Evolutionary conservation across 805 yeast genomes (phyloP).

Genomic region (Metschnikowia matae): DNA sequence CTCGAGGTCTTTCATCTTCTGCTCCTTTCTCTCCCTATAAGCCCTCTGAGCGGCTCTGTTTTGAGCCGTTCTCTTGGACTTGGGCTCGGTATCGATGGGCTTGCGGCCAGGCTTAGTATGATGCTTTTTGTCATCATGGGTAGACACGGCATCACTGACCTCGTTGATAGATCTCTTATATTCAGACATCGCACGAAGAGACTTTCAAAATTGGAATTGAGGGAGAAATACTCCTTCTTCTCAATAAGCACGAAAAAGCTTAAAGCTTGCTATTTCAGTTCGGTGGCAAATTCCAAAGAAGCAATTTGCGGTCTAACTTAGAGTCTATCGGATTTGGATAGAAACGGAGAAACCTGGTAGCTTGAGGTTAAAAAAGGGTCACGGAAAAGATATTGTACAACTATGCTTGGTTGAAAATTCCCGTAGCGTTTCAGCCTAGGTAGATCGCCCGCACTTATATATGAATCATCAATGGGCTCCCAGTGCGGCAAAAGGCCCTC

Average conservation of each 20-base stretch:
- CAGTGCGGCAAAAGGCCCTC: neutral
- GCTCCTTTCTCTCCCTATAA: conserved; percentile 89
- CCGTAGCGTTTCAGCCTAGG: neutral
- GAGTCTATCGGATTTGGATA: neutral
- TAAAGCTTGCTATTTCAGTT: neutral
- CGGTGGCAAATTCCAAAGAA: neutral
- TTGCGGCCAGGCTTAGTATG: conserved; percentile 74
- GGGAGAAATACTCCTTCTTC: neutral
- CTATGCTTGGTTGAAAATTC: neutral
- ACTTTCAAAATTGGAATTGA: neutral
- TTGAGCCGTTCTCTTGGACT: conserved; percentile 89
- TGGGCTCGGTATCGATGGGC: conserved; percentile 74
- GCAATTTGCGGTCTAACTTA: neutral
- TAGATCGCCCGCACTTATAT: neutral
- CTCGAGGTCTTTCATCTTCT: conserved; percentile 79
- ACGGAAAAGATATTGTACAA: neutral
- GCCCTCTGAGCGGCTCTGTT: conserved; percentile 99
- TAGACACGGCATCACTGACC: conserved; percentile 13
- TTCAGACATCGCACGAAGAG: conserved; percentile 22
- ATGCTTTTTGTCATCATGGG: conserved; percentile 35
- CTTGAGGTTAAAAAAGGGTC: neutral
- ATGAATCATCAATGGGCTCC: neutral
- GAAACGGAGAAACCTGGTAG: neutral
- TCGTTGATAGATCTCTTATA: conserved; percentile 31
- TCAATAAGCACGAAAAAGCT: neutral